These are phyloP conservation scores for Prunus campanulata DNA, from an alignment of 306 rosid genomes.

Conservation along the genomic window DNA sequence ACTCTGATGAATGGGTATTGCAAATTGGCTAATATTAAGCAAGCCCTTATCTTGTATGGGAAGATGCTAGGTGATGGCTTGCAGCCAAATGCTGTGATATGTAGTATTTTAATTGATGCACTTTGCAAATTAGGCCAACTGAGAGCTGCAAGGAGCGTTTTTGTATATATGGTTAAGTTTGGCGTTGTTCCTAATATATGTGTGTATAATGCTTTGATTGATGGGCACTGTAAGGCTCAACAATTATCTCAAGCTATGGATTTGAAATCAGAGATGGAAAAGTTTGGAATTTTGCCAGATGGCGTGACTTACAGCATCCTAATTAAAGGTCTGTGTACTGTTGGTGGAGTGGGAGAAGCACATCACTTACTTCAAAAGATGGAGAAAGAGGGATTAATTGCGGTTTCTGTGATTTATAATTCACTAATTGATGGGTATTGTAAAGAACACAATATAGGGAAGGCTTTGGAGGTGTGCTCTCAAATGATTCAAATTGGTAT, in stretches of 20 bases:
- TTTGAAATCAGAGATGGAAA: constrained; percentile 50
- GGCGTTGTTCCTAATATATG: constrained; percentile 47
- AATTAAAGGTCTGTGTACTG: constrained; percentile 46
- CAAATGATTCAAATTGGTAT: constrained; percentile 54
- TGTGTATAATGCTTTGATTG: constrained; percentile 62
- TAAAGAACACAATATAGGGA: constrained; percentile 52
- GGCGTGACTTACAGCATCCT: constrained; percentile 58
- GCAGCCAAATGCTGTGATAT: constrained; percentile 55
- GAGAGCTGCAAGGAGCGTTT: constrained; percentile 40
- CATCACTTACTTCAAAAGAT: constrained; percentile 40
- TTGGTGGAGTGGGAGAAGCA: constrained; percentile 49
- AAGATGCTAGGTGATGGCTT: constrained; percentile 41
- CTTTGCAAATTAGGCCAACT: constrained; percentile 52
- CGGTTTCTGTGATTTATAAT: constrained; percentile 58
- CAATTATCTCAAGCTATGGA: constrained; percentile 46
- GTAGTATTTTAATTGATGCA: constrained; percentile 48
- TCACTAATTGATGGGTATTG: constrained; percentile 57
- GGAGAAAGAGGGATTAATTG: constrained; percentile 34
- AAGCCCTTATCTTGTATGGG: constrained; percentile 40
- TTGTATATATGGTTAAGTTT: constrained; percentile 49
- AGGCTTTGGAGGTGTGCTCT: constrained; percentile 63
- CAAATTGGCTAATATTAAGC: constrained; percentile 42
- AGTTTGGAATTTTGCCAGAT: constrained; percentile 39
- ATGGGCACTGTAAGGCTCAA: constrained; percentile 49
- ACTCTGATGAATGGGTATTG: constrained; percentile 70